Base-by-base conservation (phyloP, 176 grass and related monocot species). In the Cenchrus americanus region DNA sequence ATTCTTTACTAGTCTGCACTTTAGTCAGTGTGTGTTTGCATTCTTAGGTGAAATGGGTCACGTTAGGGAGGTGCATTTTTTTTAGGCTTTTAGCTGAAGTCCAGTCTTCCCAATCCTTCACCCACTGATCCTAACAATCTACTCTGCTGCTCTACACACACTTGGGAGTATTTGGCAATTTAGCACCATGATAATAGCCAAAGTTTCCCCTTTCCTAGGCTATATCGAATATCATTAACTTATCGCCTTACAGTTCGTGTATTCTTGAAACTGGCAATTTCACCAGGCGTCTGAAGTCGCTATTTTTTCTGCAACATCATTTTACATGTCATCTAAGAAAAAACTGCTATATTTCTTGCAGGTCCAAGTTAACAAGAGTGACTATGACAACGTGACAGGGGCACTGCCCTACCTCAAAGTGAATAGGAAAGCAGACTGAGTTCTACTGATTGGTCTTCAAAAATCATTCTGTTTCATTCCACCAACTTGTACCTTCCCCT, bases 381-480 rank as follows among this genome's bases (percentile, higher is more conserved):
- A 98, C 63, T 94, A 98, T 14, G 86, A 90, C 85, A 95, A 98
- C 21, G 89, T 94, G 48, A 92, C 84, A 10, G 96, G 93, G 0
- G 86, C 93, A 22, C 69, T 95, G 42, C 93, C 96, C 32, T 98
- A 98, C 80, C 96, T 98, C 64, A 98, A 98, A 84, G 96, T 87
- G 77, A 90, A 98, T 76, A 84, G 86, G 83, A 95, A 94, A 68
- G 96, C 96, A 71, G 89, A 75, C 1, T 93, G 89, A 96, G 41
- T 48, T 55, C 47, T 69, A 49, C 12, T 14, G 1, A 30, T 30
- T 9, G 44, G 63, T 72, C 55, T 37, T 62, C 27, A 68, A 48
- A 73, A 59, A 43, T 43, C 51, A 72, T 51, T 83, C 30, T 37
- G 26, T 85, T 73, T 78, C 60, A 9, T 43, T 69, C 78, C 46